Percentiles rank a stretch among this genome's conserved stretches.
phyloP scores from a whole-genome alignment of 495 filamentous ascomycete species.

The Neurospora sp. region DNA sequence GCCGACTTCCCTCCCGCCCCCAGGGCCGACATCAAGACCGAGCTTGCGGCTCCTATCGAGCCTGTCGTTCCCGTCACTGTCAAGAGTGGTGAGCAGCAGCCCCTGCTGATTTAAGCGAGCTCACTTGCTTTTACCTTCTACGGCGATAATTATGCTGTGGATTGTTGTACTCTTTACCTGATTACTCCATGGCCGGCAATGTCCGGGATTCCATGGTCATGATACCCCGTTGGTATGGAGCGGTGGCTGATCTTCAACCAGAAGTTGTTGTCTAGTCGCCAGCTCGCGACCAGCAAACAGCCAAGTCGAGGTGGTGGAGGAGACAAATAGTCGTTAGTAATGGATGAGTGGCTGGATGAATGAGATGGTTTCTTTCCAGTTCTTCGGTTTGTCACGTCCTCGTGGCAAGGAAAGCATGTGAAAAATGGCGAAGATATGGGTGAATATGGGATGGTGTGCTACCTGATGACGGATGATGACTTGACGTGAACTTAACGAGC shows the following conservation, averaged over 20 bases:
- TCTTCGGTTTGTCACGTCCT: not conserved
- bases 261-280: not conserved
- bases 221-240: not conserved
- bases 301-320: not conserved
- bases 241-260: not conserved
- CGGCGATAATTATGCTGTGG: not conserved
- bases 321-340: not conserved
- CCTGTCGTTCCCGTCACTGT: constrained; percentile 4
- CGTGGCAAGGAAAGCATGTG: not conserved
- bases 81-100: constrained; percentile 25
- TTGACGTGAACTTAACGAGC: not conserved
- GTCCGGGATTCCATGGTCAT: not conserved
- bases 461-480: not conserved
- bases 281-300: not conserved
- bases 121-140: not conserved
- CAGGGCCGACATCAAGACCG: constrained; percentile 22
- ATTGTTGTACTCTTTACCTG: not conserved
- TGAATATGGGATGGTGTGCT: not conserved
- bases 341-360: not conserved
- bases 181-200: not conserved
- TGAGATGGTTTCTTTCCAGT: not conserved
- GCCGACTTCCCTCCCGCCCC: constrained; percentile 56
- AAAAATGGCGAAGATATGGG: not conserved
- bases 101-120: constrained; percentile 23
- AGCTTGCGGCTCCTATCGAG: constrained; percentile 7